Percentiles rank a stretch among this genome's conserved stretches.
These are phyloP conservation scores for Jackrogersella multiformis DNA, from an alignment of 495 filamentous ascomycete species.

Conservation along the genomic window DNA sequence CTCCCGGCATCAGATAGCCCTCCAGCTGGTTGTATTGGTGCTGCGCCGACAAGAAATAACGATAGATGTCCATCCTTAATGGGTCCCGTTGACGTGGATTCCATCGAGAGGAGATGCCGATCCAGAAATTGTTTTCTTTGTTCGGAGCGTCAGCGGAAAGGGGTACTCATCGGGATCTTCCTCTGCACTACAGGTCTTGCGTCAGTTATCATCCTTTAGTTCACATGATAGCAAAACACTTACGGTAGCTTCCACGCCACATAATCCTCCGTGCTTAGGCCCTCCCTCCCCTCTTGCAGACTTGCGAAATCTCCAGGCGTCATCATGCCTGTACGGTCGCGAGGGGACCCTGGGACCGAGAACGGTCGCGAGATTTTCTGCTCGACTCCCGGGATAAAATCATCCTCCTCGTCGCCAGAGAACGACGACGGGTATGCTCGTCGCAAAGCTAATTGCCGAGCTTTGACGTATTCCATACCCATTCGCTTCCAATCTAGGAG, in stretches of 20 bases:
- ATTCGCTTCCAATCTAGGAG: constrained; percentile 98
- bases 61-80: neutral
- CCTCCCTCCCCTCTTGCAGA: constrained; percentile 92
- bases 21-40: neutral
- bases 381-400: constrained; percentile 87
- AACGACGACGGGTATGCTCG: constrained; percentile 92
- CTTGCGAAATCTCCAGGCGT: constrained; percentile 98
- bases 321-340: constrained; percentile 96
- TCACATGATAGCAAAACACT: constrained; percentile 56
- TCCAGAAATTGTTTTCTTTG: constrained; percentile 52
- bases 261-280: constrained; percentile 95
- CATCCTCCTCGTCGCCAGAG: constrained; percentile 75
- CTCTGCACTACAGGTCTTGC: constrained; percentile 73
- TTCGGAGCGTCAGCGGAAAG: constrained; percentile 84
- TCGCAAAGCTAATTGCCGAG: constrained; percentile 87
- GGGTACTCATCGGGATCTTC: constrained; percentile 94
- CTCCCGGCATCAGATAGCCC: neutral
- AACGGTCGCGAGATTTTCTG: constrained; percentile 94
- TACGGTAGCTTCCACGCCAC: constrained; percentile 98
- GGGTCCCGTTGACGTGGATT: constrained; percentile 53
- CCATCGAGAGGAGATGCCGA: constrained; percentile 51
- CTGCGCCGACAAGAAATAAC: neutral
- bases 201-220: constrained; percentile 19
- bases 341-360: constrained; percentile 90
- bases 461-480: constrained; percentile 99